phyloP scores from a whole-genome alignment of 1,284 basidiomycete genomes.

The Thelephora terrestris region DNA sequence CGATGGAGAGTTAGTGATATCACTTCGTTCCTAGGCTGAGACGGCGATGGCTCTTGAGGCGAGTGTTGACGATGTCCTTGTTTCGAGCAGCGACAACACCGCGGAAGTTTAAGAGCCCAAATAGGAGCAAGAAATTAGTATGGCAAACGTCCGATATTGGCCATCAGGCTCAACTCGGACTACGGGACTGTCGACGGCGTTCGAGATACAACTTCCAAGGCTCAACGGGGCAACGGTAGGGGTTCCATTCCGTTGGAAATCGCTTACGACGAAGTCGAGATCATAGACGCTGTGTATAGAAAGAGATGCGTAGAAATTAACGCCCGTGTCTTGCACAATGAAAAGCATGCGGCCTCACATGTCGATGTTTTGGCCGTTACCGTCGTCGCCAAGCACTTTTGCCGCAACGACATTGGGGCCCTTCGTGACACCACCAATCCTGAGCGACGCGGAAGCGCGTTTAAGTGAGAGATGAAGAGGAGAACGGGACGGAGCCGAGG shows the following conservation, averaged over 20 bases:
- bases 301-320: not conserved
- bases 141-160: slow-evolving; percentile 22
- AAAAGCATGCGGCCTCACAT: slow-evolving; percentile 10
- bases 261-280: slow-evolving; percentile 31
- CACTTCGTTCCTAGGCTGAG: no score
- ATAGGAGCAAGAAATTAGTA: no score
- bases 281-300: slow-evolving; percentile 36
- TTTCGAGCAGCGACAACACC: slow-evolving; percentile 15
- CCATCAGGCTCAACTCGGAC: slow-evolving; percentile 14
- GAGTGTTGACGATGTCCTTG: slow-evolving; percentile 19
- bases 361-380: slow-evolving; percentile 26
- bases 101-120: not conserved
- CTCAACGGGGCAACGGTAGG: slow-evolving; percentile 65
- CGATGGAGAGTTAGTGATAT: no score
- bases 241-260: slow-evolving; percentile 39
- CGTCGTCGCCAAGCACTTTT: slow-evolving; percentile 60
- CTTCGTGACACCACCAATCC: slow-evolving; percentile 51
- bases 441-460: not conserved
- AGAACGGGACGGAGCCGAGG: not conserved
- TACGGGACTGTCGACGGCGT: slow-evolving; percentile 57
- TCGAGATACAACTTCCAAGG: slow-evolving; percentile 55
- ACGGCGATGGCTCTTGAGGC: slow-evolving; percentile 47
- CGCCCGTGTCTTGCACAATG: not conserved
- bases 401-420: slow-evolving; percentile 57
- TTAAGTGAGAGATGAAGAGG: not conserved